Percentiles rank a stretch among this genome's conserved stretches.
These are phyloP conservation scores for Emericellopsis atlantica DNA, from an alignment of 2,329 filamentous ascomycete species.

Conservation along the genomic window DNA sequence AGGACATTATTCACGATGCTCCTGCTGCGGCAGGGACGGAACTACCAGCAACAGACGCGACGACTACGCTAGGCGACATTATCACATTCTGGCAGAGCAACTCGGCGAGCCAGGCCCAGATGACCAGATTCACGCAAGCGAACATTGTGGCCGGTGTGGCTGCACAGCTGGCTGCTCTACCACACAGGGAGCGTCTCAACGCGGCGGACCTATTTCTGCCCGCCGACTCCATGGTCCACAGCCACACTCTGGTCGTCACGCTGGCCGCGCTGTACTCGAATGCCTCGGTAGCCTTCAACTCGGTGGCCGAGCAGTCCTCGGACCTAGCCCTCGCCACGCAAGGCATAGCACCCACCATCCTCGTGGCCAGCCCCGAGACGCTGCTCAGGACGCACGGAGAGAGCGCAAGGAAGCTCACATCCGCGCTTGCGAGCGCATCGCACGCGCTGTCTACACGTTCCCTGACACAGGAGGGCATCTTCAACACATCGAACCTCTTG, in stretches of 20 bases:
- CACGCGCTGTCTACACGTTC: constrained; percentile 61
- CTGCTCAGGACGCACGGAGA: constrained; percentile 55
- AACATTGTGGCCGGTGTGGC: constrained; percentile 85
- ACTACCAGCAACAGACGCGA: constrained; percentile 50
- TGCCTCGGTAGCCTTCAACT: constrained; percentile 76
- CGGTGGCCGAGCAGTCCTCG: constrained; percentile 62
- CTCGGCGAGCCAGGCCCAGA: constrained; percentile 43
- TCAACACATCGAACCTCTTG: constrained; percentile 41
- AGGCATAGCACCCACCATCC: constrained; percentile 66
- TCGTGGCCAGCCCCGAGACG: constrained; percentile 66
- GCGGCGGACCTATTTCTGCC: constrained; percentile 73
- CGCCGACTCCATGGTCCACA: constrained; percentile 66
- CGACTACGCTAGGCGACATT: constrained; percentile 34
- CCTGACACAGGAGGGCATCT: constrained; percentile 57
- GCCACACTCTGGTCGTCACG: constrained; percentile 68
- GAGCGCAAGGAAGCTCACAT: constrained; percentile 39
- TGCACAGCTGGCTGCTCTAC: constrained; percentile 64
- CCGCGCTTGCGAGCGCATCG: constrained; percentile 48
- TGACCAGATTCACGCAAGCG: constrained; percentile 68
- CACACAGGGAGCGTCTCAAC: constrained; percentile 59
- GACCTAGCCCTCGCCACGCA: constrained; percentile 63
- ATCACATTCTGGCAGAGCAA: constrained; percentile 55
- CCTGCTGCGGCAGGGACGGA: constrained; percentile 44
- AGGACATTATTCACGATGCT: constrained; percentile 69
- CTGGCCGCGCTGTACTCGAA: constrained; percentile 77